Conservation (phyloP, 352 stramenopile genomes). For the Globisporangium iwayamae region DNA sequence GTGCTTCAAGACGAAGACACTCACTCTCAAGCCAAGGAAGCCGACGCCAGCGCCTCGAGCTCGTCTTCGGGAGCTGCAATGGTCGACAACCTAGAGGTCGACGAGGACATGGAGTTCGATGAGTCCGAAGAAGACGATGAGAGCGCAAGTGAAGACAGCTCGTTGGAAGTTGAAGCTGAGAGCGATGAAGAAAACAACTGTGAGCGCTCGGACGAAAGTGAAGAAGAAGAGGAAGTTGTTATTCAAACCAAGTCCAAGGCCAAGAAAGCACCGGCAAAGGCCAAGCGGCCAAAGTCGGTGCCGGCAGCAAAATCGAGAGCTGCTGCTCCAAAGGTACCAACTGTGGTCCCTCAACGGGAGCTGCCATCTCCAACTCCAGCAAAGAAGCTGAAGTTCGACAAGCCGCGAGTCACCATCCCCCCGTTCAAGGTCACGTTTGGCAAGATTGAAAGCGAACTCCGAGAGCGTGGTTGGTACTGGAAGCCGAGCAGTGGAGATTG, state of each 20-base stretch:
- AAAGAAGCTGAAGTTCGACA: slow-evolving; percentile 20
- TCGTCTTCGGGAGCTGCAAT: background rate
- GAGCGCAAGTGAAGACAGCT: slow-evolving; percentile 1
- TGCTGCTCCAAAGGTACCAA: background rate
- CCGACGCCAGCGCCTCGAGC: background rate
- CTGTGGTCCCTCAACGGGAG: background rate
- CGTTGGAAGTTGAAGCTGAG: slow-evolving; percentile 11
- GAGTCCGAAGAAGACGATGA: slow-evolving; percentile 8
- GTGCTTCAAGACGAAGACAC: slow-evolving; percentile 8
- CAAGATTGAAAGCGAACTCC: slow-evolving; percentile 56
- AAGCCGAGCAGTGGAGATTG: slow-evolving; percentile 33
- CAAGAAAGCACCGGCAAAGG: slow-evolving; percentile 1
- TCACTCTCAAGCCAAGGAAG: background rate
- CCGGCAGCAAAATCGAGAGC: slow-evolving; percentile 3
- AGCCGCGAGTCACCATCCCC: slow-evolving; percentile 26
- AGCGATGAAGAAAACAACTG: slow-evolving; percentile 11
- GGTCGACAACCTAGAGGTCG: slow-evolving; percentile 6
- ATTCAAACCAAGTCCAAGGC: background rate
- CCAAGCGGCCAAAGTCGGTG: slow-evolving; percentile 8
- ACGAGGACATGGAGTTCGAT: slow-evolving; percentile 24
- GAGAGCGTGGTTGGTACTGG: slow-evolving; percentile 65
- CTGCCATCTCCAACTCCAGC: background rate
- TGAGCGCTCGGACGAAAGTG: slow-evolving; percentile 9
- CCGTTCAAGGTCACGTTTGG: slow-evolving; percentile 59
- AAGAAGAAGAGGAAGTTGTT: slow-evolving; percentile 8